Evolutionary conservation across 257 asterid species (phyloP).

Genomic region (Plantago elongata): DNA sequence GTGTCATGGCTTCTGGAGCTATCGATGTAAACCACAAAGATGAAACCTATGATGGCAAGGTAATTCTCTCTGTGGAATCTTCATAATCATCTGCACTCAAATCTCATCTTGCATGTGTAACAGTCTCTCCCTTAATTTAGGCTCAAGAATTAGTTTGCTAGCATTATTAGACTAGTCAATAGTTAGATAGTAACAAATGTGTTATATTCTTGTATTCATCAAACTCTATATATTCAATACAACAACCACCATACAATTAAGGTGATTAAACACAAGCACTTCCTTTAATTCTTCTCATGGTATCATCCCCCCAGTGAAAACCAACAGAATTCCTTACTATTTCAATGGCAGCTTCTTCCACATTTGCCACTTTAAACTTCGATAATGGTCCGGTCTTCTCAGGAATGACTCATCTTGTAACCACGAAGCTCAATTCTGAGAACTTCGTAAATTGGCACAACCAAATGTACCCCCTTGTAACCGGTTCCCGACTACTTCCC

Average conservation of each 20-base stretch:
- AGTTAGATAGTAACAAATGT: no score
- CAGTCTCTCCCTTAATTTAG: no score
- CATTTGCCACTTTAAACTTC: slow-evolving; percentile 66
- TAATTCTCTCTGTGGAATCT: slow-evolving; percentile 20
- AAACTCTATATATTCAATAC: no score
- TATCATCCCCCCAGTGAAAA: no score
- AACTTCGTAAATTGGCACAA: slow-evolving; percentile 20
- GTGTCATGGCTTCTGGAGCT: slow-evolving; percentile 95
- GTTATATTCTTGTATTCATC: no score
- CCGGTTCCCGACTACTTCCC: no score
- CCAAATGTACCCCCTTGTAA: slow-evolving; percentile 42
- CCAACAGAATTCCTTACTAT: slow-evolving; percentile 18
- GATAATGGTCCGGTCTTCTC: slow-evolving; percentile 50
- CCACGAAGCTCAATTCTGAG: no score
- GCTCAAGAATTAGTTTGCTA: no score
- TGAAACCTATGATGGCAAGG: slow-evolving; percentile 80
- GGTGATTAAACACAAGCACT: no score
- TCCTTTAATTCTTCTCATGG: no score
- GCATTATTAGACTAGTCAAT: no score
- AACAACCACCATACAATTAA: no score
- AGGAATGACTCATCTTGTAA: slow-evolving; percentile 39
- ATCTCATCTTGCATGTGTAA: background rate
- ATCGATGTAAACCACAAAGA: slow-evolving; percentile 88
- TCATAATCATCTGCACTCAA: background rate
- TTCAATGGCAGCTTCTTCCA: slow-evolving; percentile 60